These are phyloP conservation scores for Mycena metata DNA, from an alignment of 768 basidiomycete species.

Conservation along the genomic window DNA sequence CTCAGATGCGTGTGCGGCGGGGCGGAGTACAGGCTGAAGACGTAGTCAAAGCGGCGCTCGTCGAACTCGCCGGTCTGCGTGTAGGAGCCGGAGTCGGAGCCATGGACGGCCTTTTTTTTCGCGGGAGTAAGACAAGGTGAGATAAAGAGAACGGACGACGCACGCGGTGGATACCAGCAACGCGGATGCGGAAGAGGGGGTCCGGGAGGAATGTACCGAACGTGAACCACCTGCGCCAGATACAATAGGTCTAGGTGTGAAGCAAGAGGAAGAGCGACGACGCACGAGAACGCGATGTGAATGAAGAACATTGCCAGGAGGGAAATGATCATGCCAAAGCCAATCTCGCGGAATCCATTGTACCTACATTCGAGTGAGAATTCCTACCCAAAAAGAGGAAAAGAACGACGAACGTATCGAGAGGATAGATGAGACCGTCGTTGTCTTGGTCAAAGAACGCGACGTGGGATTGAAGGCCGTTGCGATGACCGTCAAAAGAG, in stretches of 20 bases:
- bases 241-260: too few species aligned
- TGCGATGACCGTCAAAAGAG: constrained; percentile 12
- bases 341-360: constrained; percentile 53
- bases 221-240: constrained; percentile 37
- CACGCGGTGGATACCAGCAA: constrained; percentile 56
- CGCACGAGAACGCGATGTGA: constrained; percentile 58
- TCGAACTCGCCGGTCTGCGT: constrained; percentile 57
- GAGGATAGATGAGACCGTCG: constrained; percentile 62
- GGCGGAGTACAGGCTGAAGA: constrained; percentile 58
- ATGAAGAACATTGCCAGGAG: constrained; percentile 54
- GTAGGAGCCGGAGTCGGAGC: constrained; percentile 56
- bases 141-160: constrained; percentile 16
- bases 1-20: constrained; percentile 56
- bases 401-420: constrained; percentile 54
- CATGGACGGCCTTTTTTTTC: constrained; percentile 54
- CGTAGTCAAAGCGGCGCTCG: constrained; percentile 52
- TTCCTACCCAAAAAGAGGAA: not conserved
- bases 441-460: constrained; percentile 61
- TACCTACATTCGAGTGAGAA: constrained; percentile 43
- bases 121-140: not conserved
- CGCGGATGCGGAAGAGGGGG: constrained; percentile 58
- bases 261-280: constrained; percentile 3
- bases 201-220: constrained; percentile 55
- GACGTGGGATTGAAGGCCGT: constrained; percentile 57
- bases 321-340: constrained; percentile 54